A percentile compares a stretch with the other conserved stretches of the same genome.
Evolutionary conservation across 441 rosid genomes (phyloP).

Genomic region (Pelargonium cotyledonis): DNA sequence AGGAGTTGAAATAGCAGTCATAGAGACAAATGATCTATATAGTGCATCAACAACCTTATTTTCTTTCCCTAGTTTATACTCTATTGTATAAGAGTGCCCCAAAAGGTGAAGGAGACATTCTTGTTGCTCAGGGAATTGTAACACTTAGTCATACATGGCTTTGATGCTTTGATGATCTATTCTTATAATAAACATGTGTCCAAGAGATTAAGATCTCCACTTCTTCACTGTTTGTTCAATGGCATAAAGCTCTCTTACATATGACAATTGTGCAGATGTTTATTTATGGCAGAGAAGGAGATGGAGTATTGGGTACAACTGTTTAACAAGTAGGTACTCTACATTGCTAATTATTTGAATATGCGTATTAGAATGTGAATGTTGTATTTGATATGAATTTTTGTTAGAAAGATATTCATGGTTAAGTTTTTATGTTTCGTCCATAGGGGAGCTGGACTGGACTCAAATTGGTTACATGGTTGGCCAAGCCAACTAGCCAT

Average conservation of each 20-base stretch:
- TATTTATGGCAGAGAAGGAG: constrained; percentile 84
- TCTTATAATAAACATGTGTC: not conserved
- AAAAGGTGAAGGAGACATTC: not conserved
- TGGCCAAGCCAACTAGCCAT: constrained; percentile 85
- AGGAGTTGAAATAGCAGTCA: too few species aligned
- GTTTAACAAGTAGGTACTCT: constrained; percentile 60
- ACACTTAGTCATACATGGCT: not conserved
- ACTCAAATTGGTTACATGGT: constrained; percentile 66
- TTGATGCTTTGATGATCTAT: not conserved
- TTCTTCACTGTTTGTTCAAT: not conserved
- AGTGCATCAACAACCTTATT: not conserved
- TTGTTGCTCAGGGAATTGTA: not conserved
- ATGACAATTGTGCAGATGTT: constrained; percentile 48
- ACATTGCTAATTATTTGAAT: not conserved
- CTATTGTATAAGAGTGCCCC: not conserved
- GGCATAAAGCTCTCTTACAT: not conserved
- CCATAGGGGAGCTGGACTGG: constrained; percentile 69
- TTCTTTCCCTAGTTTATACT: not conserved
- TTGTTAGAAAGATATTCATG: too few species aligned
- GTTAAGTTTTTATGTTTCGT: constrained; percentile 19
- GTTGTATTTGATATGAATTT: not conserved
- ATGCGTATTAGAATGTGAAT: not conserved
- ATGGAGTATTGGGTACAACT: constrained; percentile 92
- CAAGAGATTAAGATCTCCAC: not conserved
- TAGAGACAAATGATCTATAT: not conserved